These are phyloP conservation scores for Epichloe gansuensis DNA, from an alignment of 2,329 filamentous ascomycete species.

Conservation along the genomic window DNA sequence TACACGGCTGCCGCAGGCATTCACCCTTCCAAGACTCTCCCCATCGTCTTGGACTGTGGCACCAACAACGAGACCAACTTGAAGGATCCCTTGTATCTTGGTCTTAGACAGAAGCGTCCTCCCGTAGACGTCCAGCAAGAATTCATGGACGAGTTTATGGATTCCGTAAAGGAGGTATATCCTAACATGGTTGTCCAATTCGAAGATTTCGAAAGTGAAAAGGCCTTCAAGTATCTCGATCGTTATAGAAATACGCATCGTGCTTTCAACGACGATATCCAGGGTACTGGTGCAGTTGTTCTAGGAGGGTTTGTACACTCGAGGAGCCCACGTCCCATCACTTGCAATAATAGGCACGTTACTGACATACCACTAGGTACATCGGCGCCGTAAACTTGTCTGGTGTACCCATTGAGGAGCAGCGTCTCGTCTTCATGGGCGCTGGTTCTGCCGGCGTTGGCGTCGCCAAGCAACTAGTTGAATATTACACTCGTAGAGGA, in stretches of 20 bases:
- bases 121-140: constrained; percentile 67
- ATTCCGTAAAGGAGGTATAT: constrained; percentile 63
- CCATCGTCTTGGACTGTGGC: constrained; percentile 54
- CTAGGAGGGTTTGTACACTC: constrained; percentile 53
- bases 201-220: constrained; percentile 89
- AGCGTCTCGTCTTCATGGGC: constrained; percentile 90
- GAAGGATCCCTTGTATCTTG: constrained; percentile 70
- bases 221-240: constrained; percentile 84
- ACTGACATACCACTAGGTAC: constrained; percentile 50
- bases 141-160: constrained; percentile 97
- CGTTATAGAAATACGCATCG: constrained; percentile 80
- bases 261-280: constrained; percentile 98
- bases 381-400: constrained; percentile 70
- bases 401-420: constrained; percentile 73
- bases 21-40: constrained; percentile 70
- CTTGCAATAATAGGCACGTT: background rate
- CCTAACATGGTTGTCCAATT: constrained; percentile 71
- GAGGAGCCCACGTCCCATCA: constrained; percentile 1
- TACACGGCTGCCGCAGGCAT: constrained; percentile 96
- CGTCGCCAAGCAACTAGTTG: constrained; percentile 94
- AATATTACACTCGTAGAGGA: constrained; percentile 90
- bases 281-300: constrained; percentile 92
- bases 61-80: constrained; percentile 55
- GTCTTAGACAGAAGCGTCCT: constrained; percentile 72
- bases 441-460: constrained; percentile 92